A percentile compares a stretch with the other conserved stretches of the same genome.
These are phyloP conservation scores for Citrullus colocynthis DNA, from an alignment of 306 rosid genomes.

Conservation along the genomic window DNA sequence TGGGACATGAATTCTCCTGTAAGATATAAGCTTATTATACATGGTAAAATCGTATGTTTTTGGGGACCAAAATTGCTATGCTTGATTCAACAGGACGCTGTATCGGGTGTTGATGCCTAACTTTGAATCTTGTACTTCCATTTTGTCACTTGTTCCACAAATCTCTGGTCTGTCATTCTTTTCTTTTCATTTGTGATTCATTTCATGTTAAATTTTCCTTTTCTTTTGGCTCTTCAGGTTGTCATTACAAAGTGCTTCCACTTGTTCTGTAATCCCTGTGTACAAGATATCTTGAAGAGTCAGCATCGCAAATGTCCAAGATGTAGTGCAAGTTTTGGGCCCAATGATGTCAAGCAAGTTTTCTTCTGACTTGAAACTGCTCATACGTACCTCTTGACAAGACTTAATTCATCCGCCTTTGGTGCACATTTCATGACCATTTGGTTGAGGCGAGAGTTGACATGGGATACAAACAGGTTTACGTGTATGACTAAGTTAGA, in stretches of 20 bases:
- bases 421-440: conserved; percentile 15
- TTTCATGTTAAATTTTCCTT: not conserved
- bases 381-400: not conserved
- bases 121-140: not conserved
- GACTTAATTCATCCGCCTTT: not conserved
- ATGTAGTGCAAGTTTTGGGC: conserved; percentile 71
- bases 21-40: not conserved
- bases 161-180: not conserved
- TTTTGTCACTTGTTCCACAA: not conserved
- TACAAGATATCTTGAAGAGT: conserved; percentile 58
- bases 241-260: conserved; percentile 98
- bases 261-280: conserved; percentile 82
- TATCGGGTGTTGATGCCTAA: not conserved
- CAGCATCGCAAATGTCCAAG: conserved; percentile 88
- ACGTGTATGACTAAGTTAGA: conserved; percentile 25
- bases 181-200: not conserved
- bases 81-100: not conserved
- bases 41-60: not conserved
- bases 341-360: conserved; percentile 87
- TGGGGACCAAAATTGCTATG: not conserved
- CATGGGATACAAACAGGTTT: conserved; percentile 19
- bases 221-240: conserved; percentile 42
- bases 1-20: not conserved
- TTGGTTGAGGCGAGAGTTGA: conserved; percentile 18
- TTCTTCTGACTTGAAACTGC: conserved; percentile 46